Conservation (phyloP, 768 basidiomycete species). For the Lentinula lateritia region DNA sequence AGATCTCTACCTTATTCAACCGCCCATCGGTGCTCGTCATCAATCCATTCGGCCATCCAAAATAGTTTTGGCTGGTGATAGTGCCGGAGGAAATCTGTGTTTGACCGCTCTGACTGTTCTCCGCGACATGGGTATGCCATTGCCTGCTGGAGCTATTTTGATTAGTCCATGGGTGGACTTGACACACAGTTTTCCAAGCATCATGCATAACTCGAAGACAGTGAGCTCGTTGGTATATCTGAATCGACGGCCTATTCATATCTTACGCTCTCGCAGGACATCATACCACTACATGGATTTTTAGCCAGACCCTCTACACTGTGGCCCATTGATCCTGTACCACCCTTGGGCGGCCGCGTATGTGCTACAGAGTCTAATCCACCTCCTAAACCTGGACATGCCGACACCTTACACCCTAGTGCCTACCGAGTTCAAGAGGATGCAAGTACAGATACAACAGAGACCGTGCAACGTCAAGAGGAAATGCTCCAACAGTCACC, state of each 20-base stretch:
- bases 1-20: slow-evolving; percentile 73
- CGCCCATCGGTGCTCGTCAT: slow-evolving; percentile 61
- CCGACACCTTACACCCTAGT: slow-evolving; percentile 39
- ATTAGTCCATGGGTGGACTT: slow-evolving; percentile 81
- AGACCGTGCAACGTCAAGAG: slow-evolving; percentile 21
- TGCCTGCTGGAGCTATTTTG: slow-evolving; percentile 71
- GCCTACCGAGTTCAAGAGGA: slow-evolving; percentile 19
- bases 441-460: slow-evolving; percentile 8
- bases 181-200: slow-evolving; percentile 79
- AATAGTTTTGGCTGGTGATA: slow-evolving; percentile 76
- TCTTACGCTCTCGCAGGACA: slow-evolving; percentile 40
- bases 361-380: slow-evolving; percentile 30
- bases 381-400: slow-evolving; percentile 44
- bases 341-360: slow-evolving; percentile 28
- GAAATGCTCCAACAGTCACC: slow-evolving; percentile 23
- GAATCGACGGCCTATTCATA: not conserved
- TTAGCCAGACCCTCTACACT: slow-evolving; percentile 51
- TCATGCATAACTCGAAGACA: slow-evolving; percentile 60
- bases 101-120: slow-evolving; percentile 56
- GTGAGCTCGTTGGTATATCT: slow-evolving; percentile 26
- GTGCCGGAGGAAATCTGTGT: slow-evolving; percentile 68
- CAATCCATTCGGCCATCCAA: slow-evolving; percentile 57
- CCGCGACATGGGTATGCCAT: slow-evolving; percentile 62
- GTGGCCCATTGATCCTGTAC: slow-evolving; percentile 47
- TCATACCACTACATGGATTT: slow-evolving; percentile 60